Conservation (phyloP, 495 filamentous ascomycete genomes). For the Cercophora sp. region DNA sequence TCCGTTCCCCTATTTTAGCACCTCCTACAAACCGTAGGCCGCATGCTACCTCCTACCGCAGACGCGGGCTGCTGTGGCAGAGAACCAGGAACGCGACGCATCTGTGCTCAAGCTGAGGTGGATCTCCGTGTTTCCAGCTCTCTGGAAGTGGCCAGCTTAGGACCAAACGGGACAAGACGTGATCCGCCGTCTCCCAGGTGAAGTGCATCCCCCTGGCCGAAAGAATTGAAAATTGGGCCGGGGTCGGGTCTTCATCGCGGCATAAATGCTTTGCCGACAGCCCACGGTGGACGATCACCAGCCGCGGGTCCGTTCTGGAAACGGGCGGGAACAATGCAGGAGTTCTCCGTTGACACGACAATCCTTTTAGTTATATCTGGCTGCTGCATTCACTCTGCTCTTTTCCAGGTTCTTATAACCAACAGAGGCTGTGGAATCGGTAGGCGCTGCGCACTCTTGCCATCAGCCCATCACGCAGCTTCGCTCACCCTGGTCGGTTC, state of each 20-base stretch:
- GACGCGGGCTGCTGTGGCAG: background rate
- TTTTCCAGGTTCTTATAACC: background rate
- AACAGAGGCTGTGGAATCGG: background rate
- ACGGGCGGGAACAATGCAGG: constrained; percentile 6
- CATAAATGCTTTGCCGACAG: constrained; percentile 1
- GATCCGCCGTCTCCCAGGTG: background rate
- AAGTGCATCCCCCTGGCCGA: too few species aligned
- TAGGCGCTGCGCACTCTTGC: too few species aligned
- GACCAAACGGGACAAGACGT: background rate
- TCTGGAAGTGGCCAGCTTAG: background rate
- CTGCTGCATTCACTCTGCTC: too few species aligned
- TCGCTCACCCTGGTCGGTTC: background rate
- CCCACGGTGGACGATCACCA: constrained; percentile 5
- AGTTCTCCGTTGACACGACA: background rate
- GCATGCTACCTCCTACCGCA: background rate
- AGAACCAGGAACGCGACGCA: too few species aligned
- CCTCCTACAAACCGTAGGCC: too few species aligned
- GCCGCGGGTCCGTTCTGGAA: background rate
- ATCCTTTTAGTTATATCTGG: background rate
- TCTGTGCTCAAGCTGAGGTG: background rate
- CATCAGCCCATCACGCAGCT: too few species aligned
- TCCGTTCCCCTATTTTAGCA: too few species aligned
- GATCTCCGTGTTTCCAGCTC: background rate
- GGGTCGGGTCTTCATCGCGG: background rate
- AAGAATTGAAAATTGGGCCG: background rate